Conservation (phyloP, 192 early-diverging fungal species). For the Podila minutissima region DNA sequence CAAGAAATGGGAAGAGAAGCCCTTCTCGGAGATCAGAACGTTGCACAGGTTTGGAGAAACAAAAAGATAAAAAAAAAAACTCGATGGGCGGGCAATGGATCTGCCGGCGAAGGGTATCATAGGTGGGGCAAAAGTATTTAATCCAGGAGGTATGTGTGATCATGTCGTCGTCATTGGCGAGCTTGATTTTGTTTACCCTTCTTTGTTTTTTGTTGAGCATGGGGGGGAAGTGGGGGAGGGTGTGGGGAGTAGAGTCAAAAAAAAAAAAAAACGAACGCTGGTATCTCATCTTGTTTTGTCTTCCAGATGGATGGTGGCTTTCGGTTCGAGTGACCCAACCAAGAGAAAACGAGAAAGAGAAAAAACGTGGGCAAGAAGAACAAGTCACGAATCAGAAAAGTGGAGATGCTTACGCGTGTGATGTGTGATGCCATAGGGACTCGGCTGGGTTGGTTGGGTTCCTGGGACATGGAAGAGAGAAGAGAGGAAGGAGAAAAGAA, state of each 20-base stretch:
- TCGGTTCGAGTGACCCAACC: neutral
- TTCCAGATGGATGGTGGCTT: neutral
- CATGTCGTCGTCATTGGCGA: too few species aligned
- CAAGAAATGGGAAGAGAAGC: too few species aligned
- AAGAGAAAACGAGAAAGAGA: neutral
- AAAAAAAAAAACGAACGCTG: neutral
- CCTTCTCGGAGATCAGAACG: neutral
- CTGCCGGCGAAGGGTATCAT: slow-evolving; percentile 11
- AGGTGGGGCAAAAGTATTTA: neutral
- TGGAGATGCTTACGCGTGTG: too few species aligned
- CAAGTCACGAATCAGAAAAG: too few species aligned
- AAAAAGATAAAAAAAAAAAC: neutral
- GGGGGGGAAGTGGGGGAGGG: neutral
- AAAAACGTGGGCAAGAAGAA: too few species aligned
- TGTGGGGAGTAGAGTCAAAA: slow-evolving; percentile 20
- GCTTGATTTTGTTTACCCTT: neutral
- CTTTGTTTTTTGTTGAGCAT: neutral
- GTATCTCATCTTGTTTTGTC: slow-evolving; percentile 2
- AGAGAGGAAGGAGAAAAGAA: too few species aligned
- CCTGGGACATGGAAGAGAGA: too few species aligned
- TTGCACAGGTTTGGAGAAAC: neutral
- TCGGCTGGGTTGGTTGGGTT: too few species aligned
- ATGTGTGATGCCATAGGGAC: too few species aligned
- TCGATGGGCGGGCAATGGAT: slow-evolving; percentile 13
- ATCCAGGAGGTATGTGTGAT: too few species aligned